Evolutionary conservation across 495 filamentous ascomycete genomes (phyloP).

Genomic region (Letharia lupina): DNA sequence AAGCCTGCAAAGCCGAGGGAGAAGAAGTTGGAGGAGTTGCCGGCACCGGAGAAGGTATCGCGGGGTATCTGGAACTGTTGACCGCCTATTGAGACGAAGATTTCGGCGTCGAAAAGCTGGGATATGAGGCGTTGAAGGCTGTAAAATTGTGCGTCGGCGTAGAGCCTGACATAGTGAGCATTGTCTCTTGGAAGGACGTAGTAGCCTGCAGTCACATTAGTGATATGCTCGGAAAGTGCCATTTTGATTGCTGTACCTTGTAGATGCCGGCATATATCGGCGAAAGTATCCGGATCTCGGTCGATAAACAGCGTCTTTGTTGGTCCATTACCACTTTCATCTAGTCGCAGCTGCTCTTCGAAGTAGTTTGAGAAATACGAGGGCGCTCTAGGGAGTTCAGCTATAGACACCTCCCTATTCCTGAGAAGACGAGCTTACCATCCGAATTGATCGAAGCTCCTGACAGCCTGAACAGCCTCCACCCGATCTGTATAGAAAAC

Average conservation of each 20-base stretch:
- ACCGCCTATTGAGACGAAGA: conserved; percentile 82
- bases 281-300: conserved; percentile 83
- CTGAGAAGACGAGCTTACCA: conserved; percentile 46
- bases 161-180: conserved; percentile 79
- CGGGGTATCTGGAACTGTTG: conserved; percentile 82
- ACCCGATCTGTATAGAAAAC: conserved; percentile 91
- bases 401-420: conserved; percentile 5
- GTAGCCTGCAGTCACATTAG: conserved; percentile 49
- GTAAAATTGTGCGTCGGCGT: conserved; percentile 96
- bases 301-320: conserved; percentile 84
- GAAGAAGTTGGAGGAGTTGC: conserved; percentile 94
- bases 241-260: conserved; percentile 45
- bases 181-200: conserved; percentile 76
- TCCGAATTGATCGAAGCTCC: conserved; percentile 94
- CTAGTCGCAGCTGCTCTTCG: conserved; percentile 64
- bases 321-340: conserved; percentile 43
- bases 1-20: conserved; percentile 85
- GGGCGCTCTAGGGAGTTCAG: conserved; percentile 67
- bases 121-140: conserved; percentile 81
- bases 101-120: conserved; percentile 88
- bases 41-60: conserved; percentile 74
- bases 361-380: conserved; percentile 98
- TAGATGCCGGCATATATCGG: conserved; percentile 80
- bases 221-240: not conserved
- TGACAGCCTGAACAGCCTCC: conserved; percentile 82